phyloP scores from a whole-genome alignment of 495 filamentous ascomycete genomes.

The Penicillium paxilli region DNA sequence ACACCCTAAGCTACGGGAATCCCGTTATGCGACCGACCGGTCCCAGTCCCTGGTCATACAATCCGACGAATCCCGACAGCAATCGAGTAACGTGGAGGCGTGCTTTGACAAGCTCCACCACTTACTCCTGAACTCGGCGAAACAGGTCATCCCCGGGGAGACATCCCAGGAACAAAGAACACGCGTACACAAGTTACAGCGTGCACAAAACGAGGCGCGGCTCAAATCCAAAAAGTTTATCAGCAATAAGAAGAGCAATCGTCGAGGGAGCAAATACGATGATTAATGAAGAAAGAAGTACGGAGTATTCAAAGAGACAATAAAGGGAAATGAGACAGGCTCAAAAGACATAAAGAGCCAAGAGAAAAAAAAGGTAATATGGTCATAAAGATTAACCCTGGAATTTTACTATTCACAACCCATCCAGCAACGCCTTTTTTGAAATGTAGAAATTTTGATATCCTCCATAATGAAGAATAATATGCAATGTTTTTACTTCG shows the following conservation, averaged over 20 bases:
- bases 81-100: constrained; percentile 61
- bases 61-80: constrained; percentile 65
- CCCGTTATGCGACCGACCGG: constrained; percentile 67
- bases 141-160: constrained; percentile 60
- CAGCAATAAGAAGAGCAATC: constrained; percentile 74
- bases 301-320: not conserved
- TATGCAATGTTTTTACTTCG: constrained; percentile 18
- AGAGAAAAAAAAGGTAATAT: constrained; percentile 4
- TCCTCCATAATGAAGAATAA: no score
- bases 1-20: constrained; percentile 59
- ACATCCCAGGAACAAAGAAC: constrained; percentile 59
- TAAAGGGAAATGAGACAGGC: not conserved
- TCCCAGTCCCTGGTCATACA: constrained; percentile 68
- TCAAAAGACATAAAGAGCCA: not conserved
- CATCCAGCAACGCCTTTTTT: constrained; percentile 21
- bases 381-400: constrained; percentile 8
- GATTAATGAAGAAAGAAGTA: constrained; percentile 25
- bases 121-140: constrained; percentile 54
- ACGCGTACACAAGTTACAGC: constrained; percentile 64
- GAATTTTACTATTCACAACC: constrained; percentile 23
- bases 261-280: constrained; percentile 52
- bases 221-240: constrained; percentile 74
- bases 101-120: constrained; percentile 64
- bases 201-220: constrained; percentile 67
- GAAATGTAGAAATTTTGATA: no score